A percentile compares a stretch with the other conserved stretches of the same genome.
These are phyloP conservation scores for Xylaria curta DNA, from an alignment of 495 filamentous ascomycete genomes.

Conservation along the genomic window DNA sequence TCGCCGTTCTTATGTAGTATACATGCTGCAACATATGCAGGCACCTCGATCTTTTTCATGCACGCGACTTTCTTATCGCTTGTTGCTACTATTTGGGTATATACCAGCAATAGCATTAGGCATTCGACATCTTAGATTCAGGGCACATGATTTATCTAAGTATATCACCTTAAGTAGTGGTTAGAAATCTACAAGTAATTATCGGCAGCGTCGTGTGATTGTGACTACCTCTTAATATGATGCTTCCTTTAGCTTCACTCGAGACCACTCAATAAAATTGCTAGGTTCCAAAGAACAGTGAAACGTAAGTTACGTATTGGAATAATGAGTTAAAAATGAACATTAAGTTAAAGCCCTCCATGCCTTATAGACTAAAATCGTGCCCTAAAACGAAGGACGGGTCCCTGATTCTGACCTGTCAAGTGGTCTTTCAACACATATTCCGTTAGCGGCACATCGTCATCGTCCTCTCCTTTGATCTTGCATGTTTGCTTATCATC, in stretches of 20 bases:
- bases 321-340: background rate
- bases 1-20: no score
- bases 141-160: background rate
- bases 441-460: background rate
- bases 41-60: background rate
- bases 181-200: no score
- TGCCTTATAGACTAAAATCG: background rate
- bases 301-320: background rate
- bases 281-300: background rate
- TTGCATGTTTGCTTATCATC: background rate
- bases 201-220: no score
- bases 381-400: background rate
- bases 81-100: background rate
- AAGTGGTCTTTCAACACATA: background rate
- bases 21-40: no score
- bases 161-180: background rate
- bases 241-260: background rate
- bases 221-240: no score
- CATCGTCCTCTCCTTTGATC: background rate
- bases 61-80: background rate
- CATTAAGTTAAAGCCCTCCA: background rate
- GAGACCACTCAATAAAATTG: no score
- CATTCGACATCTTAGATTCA: background rate
- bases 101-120: background rate
- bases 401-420: background rate